A percentile compares a stretch with the other conserved stretches of the same genome.
phyloP scores from a whole-genome alignment of 2,329 filamentous ascomycete genomes.

The Aspergillus sp. region DNA sequence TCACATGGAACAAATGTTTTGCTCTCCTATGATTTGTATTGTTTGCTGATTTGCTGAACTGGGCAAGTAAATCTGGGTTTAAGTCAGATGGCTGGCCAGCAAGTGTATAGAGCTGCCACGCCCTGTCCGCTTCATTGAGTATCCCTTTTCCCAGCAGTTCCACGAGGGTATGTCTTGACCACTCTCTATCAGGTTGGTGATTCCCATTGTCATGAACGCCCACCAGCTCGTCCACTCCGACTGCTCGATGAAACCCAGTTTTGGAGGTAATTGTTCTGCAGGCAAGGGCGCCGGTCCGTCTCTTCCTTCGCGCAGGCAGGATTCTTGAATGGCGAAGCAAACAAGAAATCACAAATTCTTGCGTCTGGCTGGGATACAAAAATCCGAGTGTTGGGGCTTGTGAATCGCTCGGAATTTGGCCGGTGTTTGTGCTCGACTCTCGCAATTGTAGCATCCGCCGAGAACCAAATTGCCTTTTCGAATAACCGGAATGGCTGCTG shows the following conservation, averaged over 20 bases:
- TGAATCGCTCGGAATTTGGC: slow-evolving; percentile 19
- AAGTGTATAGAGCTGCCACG: slow-evolving; percentile 43
- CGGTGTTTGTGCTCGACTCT: slow-evolving; percentile 16
- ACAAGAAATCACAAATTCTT: slow-evolving; percentile 23
- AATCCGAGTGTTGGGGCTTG: slow-evolving; percentile 38
- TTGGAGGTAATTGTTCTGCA: slow-evolving; percentile 29
- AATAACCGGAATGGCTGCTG: slow-evolving; percentile 28
- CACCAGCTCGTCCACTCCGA: slow-evolving; percentile 6
- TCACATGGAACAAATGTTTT: slow-evolving; percentile 47
- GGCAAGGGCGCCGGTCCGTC: slow-evolving; percentile 19
- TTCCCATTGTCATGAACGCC: not conserved
- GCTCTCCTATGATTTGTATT: slow-evolving; percentile 43
- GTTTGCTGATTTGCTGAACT: slow-evolving; percentile 41
- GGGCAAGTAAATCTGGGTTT: slow-evolving; percentile 33
- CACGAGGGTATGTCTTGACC: slow-evolving; percentile 19
- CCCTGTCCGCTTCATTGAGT: slow-evolving; percentile 34
- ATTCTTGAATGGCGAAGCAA: slow-evolving; percentile 25
- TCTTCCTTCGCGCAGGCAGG: slow-evolving; percentile 28
- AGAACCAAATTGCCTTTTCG: slow-evolving; percentile 36
- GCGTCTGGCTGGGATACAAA: slow-evolving; percentile 37
- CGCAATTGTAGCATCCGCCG: slow-evolving; percentile 23
- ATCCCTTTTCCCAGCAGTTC: slow-evolving; percentile 18
- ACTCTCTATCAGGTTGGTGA: not conserved
- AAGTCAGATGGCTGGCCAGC: slow-evolving; percentile 29
- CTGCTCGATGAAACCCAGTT: slow-evolving; percentile 12